Base-by-base conservation (phyloP, 192 early-diverging fungal species). In the Coemansia sp. region DNA sequence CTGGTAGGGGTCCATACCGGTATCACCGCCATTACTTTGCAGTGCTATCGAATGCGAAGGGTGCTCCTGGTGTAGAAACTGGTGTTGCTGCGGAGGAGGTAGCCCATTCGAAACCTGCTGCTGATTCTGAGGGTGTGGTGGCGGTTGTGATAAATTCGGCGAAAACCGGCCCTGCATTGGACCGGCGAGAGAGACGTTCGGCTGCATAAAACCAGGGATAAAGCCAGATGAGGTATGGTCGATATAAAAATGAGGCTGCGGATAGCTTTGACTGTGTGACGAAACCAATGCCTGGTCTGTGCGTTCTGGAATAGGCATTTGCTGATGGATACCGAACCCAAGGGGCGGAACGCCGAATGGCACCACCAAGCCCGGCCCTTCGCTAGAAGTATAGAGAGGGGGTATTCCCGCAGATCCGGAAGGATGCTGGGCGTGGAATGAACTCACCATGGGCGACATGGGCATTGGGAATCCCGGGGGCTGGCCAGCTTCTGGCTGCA, bases 191-290 rank as follows among this genome's bases (percentile, higher is more conserved):
- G 49, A 14, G 3, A 58, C 51, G 16, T 71, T 66, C 41, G 67
- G 59, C 23, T 59, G 65, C 48, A 60, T 60, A 5, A 60, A 30
- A 24, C 14, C 32, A 26, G 68, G 58, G 21, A 68, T 67, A 59
- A 69, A 60, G 62, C 31, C 44, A 7, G 69, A 25, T 27, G 62
- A 56, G 32, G 56, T 19, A n/a, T 72, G 70, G 16, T 54, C 62
- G 41, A 78, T 60, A 59, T 72, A 72, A 51, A 78, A 71, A 5
- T 25, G 49, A 50, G 66, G 32, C 53, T 60, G 70, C 32, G 63
- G 53, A 14, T 72, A 74, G 8, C 44, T 28, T 9, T 47, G 19
- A 25, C 24, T 61, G 21, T 19, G 23, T 9, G 62, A 38, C 5
- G 69, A 54, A 2, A 78, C 52, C 53, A 78, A 49, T 31, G 49